Conservation (phyloP, 2,329 filamentous ascomycete species). For the Colletotrichum sp. region DNA sequence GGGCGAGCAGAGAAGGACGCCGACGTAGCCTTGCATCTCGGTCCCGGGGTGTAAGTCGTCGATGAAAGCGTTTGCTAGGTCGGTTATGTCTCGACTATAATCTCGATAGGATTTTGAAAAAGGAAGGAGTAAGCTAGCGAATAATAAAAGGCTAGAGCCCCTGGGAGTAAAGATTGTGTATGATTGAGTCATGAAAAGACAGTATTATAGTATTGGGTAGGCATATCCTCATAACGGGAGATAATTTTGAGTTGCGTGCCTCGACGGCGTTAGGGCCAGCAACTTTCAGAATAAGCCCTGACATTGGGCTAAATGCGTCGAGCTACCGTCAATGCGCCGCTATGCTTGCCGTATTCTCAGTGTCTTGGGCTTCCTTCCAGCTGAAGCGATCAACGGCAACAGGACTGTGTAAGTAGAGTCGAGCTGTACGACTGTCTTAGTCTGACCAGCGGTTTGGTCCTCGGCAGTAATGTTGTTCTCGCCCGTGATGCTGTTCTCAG, state of each 20-base stretch:
- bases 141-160: background rate
- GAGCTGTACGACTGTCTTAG: background rate
- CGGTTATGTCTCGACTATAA: background rate
- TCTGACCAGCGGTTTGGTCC: background rate
- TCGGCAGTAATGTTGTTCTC: background rate
- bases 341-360: too few relatives aligned
- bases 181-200: background rate
- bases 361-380: background rate
- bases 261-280: background rate
- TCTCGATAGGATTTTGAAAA: background rate
- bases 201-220: background rate
- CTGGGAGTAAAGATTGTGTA: background rate
- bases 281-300: background rate
- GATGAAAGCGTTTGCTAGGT: background rate
- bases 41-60: background rate
- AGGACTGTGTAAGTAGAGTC: background rate
- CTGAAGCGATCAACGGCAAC: background rate
- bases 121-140: background rate
- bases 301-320: background rate
- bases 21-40: background rate
- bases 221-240: background rate
- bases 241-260: background rate
- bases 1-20: background rate
- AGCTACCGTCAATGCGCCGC: background rate
- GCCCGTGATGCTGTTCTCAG: background rate